A percentile compares a stretch with the other conserved stretches of the same genome.
phyloP scores from a whole-genome alignment of 2,329 filamentous ascomycete genomes.

The Neonectria magnoliae region DNA sequence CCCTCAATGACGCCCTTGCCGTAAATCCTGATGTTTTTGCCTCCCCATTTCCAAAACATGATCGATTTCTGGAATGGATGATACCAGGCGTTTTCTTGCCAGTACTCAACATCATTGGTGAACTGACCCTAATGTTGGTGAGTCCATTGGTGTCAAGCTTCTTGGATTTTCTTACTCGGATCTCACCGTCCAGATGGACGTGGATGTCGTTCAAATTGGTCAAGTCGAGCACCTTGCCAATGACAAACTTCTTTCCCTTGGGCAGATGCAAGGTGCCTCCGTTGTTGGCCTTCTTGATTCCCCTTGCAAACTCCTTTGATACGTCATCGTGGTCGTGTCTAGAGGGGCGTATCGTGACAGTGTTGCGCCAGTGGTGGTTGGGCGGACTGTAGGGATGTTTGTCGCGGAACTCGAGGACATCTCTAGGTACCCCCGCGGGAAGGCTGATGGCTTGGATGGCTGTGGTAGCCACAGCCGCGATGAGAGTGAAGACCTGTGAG shows the following conservation, averaged over 20 bases:
- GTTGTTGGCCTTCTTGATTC: constrained; percentile 65
- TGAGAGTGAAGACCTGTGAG: not conserved
- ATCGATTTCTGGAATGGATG: constrained; percentile 61
- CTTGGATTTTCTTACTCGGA: constrained; percentile 37
- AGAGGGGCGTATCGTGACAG: constrained; percentile 47
- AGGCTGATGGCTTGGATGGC: constrained; percentile 14
- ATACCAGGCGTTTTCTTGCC: constrained; percentile 53
- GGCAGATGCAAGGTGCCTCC: constrained; percentile 66
- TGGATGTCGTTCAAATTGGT: constrained; percentile 68
- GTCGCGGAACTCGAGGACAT: constrained; percentile 27
- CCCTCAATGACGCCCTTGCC: constrained; percentile 66
- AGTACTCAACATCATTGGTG: constrained; percentile 56
- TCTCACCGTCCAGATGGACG: constrained; percentile 66
- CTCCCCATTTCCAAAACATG: constrained; percentile 73
- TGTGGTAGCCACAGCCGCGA: not conserved
- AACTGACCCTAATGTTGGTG: constrained; percentile 39
- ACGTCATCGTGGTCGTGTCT: constrained; percentile 65
- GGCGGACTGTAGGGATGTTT: constrained; percentile 27
- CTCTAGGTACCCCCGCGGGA: constrained; percentile 17
- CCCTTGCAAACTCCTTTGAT: constrained; percentile 63
- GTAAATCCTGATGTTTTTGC: constrained; percentile 68
- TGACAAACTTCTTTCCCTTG: constrained; percentile 64
- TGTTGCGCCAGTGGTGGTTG: constrained; percentile 22
- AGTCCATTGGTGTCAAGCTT: not conserved
- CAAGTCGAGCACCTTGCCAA: constrained; percentile 67